Percentiles rank a stretch among this genome's conserved stretches.
phyloP scores from a whole-genome alignment of 2,329 filamentous ascomycete species.

The Aspergillus ochraceus region DNA sequence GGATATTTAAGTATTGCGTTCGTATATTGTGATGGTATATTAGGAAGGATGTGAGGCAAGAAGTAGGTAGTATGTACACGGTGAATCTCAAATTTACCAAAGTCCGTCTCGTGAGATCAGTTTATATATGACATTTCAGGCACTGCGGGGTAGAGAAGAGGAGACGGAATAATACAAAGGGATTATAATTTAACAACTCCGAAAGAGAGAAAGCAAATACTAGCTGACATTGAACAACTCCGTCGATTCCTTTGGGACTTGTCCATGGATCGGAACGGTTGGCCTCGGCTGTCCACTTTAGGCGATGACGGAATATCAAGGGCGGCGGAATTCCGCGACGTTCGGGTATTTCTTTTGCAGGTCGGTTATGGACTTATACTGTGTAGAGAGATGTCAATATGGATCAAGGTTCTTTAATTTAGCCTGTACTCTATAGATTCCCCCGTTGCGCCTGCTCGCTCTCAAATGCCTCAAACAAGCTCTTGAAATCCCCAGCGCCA shows the following conservation, averaged over 20 bases:
- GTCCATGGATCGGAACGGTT: not conserved
- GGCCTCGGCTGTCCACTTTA: not conserved
- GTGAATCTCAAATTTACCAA: too few relatives aligned
- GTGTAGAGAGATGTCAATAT: too few relatives aligned
- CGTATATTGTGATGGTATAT: too few relatives aligned
- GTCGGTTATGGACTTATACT: too few relatives aligned
- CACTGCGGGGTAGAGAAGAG: not conserved
- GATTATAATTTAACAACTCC: too few relatives aligned
- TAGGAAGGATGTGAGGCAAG: too few relatives aligned
- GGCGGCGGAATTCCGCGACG: not conserved
- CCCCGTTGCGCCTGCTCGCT: not conserved
- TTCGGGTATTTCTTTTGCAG: not conserved
- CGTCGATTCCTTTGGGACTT: not conserved
- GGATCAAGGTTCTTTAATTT: too few relatives aligned
- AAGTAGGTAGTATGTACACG: too few relatives aligned
- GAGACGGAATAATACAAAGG: not conserved
- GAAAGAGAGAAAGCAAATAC: too few relatives aligned
- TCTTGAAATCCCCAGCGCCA: slow-evolving; percentile 91
- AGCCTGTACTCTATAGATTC: not conserved
- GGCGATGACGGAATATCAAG: not conserved
- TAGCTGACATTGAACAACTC: not conserved
- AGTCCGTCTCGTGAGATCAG: too few relatives aligned
- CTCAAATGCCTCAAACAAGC: slow-evolving; percentile 71
- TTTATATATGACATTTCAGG: not conserved
- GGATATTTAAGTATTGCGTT: not conserved